phyloP scores from a whole-genome alignment of 2,329 filamentous ascomycete species.

The Claviceps africana region DNA sequence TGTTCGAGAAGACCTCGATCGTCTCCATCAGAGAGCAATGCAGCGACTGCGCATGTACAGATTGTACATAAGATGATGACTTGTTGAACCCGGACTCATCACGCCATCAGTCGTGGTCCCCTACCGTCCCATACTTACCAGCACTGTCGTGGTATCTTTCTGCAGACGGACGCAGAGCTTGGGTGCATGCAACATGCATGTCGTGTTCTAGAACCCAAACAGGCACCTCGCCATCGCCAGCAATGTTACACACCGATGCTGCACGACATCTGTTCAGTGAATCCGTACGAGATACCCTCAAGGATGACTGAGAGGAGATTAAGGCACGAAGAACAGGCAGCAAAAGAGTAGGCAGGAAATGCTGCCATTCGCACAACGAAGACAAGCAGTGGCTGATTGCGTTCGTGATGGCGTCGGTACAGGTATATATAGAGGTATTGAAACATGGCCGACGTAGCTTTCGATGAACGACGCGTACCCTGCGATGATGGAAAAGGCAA shows the following conservation, averaged over 20 bases:
- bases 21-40: too few relatives aligned
- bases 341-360: too few relatives aligned
- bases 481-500: background rate
- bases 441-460: background rate
- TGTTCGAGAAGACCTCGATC: too few relatives aligned
- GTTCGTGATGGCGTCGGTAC: too few relatives aligned
- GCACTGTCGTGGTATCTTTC: background rate
- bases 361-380: too few relatives aligned
- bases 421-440: too few relatives aligned
- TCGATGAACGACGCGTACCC: background rate
- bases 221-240: background rate
- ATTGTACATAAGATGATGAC: too few relatives aligned
- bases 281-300: background rate
- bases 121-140: background rate
- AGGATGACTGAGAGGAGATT: background rate
- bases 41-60: too few relatives aligned
- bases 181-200: background rate
- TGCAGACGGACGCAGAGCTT: background rate
- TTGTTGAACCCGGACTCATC: too few relatives aligned
- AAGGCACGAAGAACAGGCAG: background rate
- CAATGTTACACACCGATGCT: slow-evolving; percentile 5
- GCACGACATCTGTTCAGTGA: slow-evolving; percentile 3
- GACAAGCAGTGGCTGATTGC: too few relatives aligned
- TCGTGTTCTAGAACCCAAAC: background rate
- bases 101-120: too few relatives aligned